A percentile compares a stretch with the other conserved stretches of the same genome.
phyloP scores from a whole-genome alignment of 1,284 basidiomycete genomes.

The Irpex sp. region DNA sequence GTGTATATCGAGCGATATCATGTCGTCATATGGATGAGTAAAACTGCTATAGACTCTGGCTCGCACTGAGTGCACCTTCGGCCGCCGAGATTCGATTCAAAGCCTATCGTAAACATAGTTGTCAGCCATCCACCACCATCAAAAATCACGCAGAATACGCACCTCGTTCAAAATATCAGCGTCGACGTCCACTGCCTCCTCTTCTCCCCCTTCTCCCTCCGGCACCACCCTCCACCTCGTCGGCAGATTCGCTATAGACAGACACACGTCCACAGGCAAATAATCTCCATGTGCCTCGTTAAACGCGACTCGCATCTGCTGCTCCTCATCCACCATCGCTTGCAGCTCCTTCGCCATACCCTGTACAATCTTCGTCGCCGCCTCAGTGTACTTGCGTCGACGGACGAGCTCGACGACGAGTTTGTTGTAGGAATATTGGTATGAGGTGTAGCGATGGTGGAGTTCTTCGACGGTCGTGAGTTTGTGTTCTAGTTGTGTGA shows the following conservation, averaged over 20 bases:
- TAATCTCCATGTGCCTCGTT: slow-evolving; percentile 66
- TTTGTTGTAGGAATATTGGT: slow-evolving; percentile 67
- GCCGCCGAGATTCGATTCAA: not conserved
- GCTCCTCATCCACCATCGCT: slow-evolving; percentile 68
- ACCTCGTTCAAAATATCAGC: slow-evolving; percentile 56
- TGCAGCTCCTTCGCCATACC: slow-evolving; percentile 62
- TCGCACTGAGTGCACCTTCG: slow-evolving; percentile 2
- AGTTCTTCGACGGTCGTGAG: slow-evolving; percentile 59
- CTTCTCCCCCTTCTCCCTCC: slow-evolving; percentile 45
- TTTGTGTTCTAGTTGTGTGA: slow-evolving; percentile 55
- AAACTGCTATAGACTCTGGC: slow-evolving; percentile 5
- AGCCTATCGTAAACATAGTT: not conserved
- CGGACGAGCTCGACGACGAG: slow-evolving; percentile 70
- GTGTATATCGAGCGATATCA: too few relatives aligned
- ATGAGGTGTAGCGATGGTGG: slow-evolving; percentile 59
- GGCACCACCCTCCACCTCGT: slow-evolving; percentile 66
- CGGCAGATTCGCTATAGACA: slow-evolving; percentile 68
- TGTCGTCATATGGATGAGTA: too few relatives aligned
- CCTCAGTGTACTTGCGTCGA: slow-evolving; percentile 61
- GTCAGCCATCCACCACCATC: not conserved
- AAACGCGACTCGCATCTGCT: slow-evolving; percentile 58
- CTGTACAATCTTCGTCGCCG: slow-evolving; percentile 57
- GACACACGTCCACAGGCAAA: slow-evolving; percentile 73
- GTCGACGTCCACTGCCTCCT: slow-evolving; percentile 57
- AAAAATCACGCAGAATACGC: slow-evolving; percentile 6